Evolutionary conservation across 345 rosid species (phyloP).

Genomic region (Eucalyptus urophylla): DNA sequence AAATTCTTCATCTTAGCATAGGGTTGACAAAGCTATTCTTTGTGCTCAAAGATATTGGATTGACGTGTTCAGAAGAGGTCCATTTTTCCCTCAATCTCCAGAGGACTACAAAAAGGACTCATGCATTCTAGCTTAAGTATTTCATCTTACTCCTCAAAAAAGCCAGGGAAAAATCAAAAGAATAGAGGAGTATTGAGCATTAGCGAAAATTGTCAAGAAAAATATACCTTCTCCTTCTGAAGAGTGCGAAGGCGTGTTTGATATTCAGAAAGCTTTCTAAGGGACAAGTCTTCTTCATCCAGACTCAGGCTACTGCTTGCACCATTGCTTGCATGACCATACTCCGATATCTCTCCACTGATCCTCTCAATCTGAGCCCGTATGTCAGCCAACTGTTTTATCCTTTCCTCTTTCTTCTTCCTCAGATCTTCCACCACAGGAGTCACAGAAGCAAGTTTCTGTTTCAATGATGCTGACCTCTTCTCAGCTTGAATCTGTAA

Average conservation of each 20-base stretch:
- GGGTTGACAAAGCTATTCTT: not conserved
- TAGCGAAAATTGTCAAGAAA: not conserved
- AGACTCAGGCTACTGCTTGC: slow-evolving; percentile 26
- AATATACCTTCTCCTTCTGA: slow-evolving; percentile 80
- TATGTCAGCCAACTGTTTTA: slow-evolving; percentile 65
- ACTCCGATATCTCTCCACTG: slow-evolving; percentile 72
- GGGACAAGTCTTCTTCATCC: slow-evolving; percentile 76
- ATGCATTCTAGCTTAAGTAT: not conserved
- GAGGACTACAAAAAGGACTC: not conserved
- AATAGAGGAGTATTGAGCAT: not conserved
- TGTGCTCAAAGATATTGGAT: not conserved
- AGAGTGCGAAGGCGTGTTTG: slow-evolving; percentile 68
- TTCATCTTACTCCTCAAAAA: not conserved
- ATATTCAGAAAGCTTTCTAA: slow-evolving; percentile 75
- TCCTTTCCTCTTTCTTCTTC: slow-evolving; percentile 66
- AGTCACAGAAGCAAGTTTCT: slow-evolving; percentile 61
- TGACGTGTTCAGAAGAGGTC: not conserved
- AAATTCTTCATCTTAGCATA: not conserved
- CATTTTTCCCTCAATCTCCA: not conserved
- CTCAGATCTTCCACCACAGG: slow-evolving; percentile 77
- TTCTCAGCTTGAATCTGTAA: slow-evolving; percentile 47
- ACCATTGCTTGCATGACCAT: slow-evolving; percentile 20
- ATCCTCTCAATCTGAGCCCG: slow-evolving; percentile 76
- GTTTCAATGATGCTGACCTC: slow-evolving; percentile 50
- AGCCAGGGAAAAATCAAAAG: not conserved